Evolutionary conservation across 257 asterid genomes (phyloP).

Genomic region (Cynanchum wilfordii): DNA sequence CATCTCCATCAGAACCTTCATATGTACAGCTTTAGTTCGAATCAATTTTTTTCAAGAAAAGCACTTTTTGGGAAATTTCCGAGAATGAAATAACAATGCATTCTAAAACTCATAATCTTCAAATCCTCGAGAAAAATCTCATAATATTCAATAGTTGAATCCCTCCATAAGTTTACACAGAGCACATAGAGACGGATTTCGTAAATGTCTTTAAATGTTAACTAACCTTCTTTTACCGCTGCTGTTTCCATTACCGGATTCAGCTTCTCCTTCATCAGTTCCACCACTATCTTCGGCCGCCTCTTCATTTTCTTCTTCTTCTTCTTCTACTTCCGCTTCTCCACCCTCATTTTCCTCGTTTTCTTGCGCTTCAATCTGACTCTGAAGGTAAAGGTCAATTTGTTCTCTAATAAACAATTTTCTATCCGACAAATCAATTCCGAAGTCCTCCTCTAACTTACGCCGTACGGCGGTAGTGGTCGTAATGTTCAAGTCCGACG

Average conservation of each 20-base stretch:
- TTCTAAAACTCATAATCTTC: background rate
- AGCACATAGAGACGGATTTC: background rate
- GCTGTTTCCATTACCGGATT: slow-evolving; percentile 22
- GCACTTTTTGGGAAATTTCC: background rate
- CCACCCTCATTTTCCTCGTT: slow-evolving; percentile 29
- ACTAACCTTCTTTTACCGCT: slow-evolving; percentile 44
- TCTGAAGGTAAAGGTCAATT: slow-evolving; percentile 65
- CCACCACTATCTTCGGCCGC: slow-evolving; percentile 18
- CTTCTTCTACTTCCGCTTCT: slow-evolving; percentile 28
- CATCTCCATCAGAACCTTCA: background rate
- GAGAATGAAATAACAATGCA: background rate
- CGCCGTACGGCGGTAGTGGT: slow-evolving; percentile 69
- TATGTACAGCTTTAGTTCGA: background rate
- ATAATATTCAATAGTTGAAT: background rate
- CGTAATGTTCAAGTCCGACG: slow-evolving; percentile 77
- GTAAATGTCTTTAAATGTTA: background rate
- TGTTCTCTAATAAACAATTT: slow-evolving; percentile 71
- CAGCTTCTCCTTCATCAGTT: slow-evolving; percentile 24
- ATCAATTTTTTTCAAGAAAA: background rate
- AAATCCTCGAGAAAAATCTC: background rate
- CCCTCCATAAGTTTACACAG: background rate
- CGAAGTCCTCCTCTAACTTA: slow-evolving; percentile 73
- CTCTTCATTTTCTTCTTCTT: slow-evolving; percentile 32
- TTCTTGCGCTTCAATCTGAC: slow-evolving; percentile 28
- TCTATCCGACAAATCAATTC: slow-evolving; percentile 71